phyloP scores from a whole-genome alignment of 768 basidiomycete species.

The Cubamyces sp. region DNA sequence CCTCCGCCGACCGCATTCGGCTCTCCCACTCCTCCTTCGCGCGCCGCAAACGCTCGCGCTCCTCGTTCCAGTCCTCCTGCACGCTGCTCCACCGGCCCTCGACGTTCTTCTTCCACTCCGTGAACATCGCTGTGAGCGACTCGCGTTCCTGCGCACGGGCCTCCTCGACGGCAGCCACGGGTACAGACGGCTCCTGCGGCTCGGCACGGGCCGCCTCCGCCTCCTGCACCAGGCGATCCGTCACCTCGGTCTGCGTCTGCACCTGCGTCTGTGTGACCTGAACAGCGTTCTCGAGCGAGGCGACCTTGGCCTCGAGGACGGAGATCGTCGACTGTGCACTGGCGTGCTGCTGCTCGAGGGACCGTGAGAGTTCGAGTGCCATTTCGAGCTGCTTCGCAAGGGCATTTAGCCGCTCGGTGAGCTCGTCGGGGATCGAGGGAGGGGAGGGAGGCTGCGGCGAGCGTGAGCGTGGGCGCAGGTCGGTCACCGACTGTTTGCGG shows the following conservation, averaged over 20 bases:
- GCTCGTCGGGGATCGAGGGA: conserved; percentile 50
- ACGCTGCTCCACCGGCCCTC: conserved; percentile 81
- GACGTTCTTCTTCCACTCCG: conserved; percentile 76
- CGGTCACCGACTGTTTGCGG: conserved; percentile 10
- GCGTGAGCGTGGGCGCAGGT: conserved; percentile 28
- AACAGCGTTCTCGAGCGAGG: conserved; percentile 67
- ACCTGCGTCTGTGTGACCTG: conserved; percentile 49
- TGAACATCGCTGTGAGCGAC: conserved; percentile 55
- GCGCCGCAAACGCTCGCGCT: conserved; percentile 71
- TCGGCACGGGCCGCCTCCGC: conserved; percentile 39
- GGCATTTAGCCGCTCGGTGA: conserved; percentile 62
- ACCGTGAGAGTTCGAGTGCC: conserved; percentile 71
- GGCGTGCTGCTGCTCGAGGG: conserved; percentile 77
- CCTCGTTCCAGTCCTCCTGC: conserved; percentile 81
- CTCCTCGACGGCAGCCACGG: conserved; percentile 33
- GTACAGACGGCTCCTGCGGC: conserved; percentile 23
- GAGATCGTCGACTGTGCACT: conserved; percentile 77
- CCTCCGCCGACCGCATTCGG: conserved; percentile 56
- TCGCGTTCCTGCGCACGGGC: conserved; percentile 47
- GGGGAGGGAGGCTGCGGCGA: conserved; percentile 29
- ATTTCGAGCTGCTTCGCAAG: conserved; percentile 76
- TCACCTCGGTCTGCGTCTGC: conserved; percentile 41
- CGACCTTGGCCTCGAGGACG: conserved; percentile 69
- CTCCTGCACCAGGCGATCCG: conserved; percentile 32
- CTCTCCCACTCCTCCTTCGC: conserved; percentile 86